Conservation (phyloP, 2,329 filamentous ascomycete genomes). For the Nigrograna mackinnonii region DNA sequence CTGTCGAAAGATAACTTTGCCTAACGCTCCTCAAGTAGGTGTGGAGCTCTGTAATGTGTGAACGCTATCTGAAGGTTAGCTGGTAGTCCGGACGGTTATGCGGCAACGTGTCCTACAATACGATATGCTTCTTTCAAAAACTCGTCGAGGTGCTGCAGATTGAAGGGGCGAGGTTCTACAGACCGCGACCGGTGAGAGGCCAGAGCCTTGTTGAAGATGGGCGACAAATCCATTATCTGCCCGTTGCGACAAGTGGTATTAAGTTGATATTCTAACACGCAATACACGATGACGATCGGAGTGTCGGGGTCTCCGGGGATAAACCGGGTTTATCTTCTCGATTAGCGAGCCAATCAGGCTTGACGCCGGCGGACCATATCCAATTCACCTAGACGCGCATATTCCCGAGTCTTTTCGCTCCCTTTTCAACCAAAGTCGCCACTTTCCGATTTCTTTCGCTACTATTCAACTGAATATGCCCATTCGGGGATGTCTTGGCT, state of each 20-base stretch:
- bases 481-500: no score
- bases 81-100: slow-evolving; percentile 17
- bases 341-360: slow-evolving; percentile 17
- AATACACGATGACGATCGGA: slow-evolving; percentile 20
- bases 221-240: slow-evolving; percentile 62
- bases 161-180: slow-evolving; percentile 48
- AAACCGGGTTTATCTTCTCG: slow-evolving; percentile 12
- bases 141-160: slow-evolving; percentile 65
- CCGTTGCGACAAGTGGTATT: slow-evolving; percentile 6
- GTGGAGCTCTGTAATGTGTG: slow-evolving; percentile 80
- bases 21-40: slow-evolving; percentile 81
- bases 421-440: no score
- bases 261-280: not conserved
- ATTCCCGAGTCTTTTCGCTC: no score
- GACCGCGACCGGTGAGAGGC: slow-evolving; percentile 60
- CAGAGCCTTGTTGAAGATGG: slow-evolving; percentile 70
- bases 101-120: slow-evolving; percentile 65
- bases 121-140: slow-evolving; percentile 94
- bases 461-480: no score
- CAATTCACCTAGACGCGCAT: no score
- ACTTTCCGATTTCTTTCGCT: no score
- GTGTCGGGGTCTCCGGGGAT: slow-evolving; percentile 26
- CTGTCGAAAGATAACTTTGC: slow-evolving; percentile 87
- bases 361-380: no score
- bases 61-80: slow-evolving; percentile 62